Base-by-base conservation (phyloP, 2,329 filamentous ascomycete genomes). In the Metarhizium rileyi region DNA sequence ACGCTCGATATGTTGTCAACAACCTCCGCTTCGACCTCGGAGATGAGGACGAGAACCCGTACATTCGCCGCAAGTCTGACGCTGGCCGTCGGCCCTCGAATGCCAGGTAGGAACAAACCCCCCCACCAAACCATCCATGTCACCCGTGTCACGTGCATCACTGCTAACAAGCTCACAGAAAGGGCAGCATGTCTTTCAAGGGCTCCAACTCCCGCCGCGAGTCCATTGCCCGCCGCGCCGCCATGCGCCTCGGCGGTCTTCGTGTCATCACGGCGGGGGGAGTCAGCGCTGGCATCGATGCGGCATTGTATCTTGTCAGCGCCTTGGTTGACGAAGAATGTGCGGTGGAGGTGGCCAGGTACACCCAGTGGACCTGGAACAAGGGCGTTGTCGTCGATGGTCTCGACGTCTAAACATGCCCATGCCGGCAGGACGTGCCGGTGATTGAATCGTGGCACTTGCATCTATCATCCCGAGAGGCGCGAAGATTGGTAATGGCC, bases 11-110 rank as follows among this genome's bases (percentile, higher is more conserved):
- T 64, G 87, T 94, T 20, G 88, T 94, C 66, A 94, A 94, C 76
- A 93, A 94, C 70, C 83, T 90, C 52, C 85, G 88, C 58, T 94
- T 91, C 66, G 87, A 93, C 59, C 74, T 93, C 57, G 84, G 85
- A 53, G 81, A 90, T 62, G 81, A 86, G 61, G 86, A 90, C 54
- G 84, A 90, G 67, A 91, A 88, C 68, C 86, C 86, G 28, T 91
- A 91, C 69, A 83, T 93, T 65, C 78, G 86, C 60, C 82, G 79
- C 72, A 87, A 85, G 75, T 80, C 81, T 51, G 83, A 86, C 57
- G 73, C 76, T 54, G 80, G 75, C 45, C 73, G 77, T 56, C 78
- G 79, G 53, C 77, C 80, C 44, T 79, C 79, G 44, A 80, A 74
- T 60, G 80, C 76, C 54, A 73, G 80, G 76, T 81, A 74, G 57